These are phyloP conservation scores for Hansenula sp. DNA, from an alignment of 1,139 yeast species.

Conservation along the genomic window DNA sequence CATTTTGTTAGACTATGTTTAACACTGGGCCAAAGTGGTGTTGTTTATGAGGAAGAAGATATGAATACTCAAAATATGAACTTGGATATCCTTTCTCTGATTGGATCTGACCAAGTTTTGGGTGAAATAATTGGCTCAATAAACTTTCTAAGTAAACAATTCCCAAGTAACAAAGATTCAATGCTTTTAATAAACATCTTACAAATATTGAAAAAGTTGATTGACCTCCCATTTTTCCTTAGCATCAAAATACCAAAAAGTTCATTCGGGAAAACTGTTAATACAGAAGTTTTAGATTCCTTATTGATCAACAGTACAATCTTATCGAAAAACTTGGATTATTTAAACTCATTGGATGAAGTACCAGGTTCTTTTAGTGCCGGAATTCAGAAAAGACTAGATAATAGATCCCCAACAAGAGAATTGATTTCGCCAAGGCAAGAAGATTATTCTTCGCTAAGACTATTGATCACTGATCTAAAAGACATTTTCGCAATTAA, in stretches of 20 bases:
- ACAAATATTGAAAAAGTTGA: constrained; percentile 13
- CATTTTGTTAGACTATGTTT: constrained; percentile 49
- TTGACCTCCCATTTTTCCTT: constrained; percentile 15
- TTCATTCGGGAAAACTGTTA: constrained; percentile 4
- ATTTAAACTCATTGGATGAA: constrained; percentile 23
- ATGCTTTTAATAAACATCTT: constrained; percentile 15
- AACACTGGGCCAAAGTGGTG: constrained; percentile 48
- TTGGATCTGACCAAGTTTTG: constrained; percentile 12
- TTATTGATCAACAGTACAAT: constrained; percentile 3
- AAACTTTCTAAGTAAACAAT: constrained; percentile 9
- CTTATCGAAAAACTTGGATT: constrained; percentile 13
- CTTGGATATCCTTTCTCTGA: constrained; percentile 26
- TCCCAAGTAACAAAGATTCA: constrained; percentile 13
- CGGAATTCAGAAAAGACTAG: constrained; percentile 44
- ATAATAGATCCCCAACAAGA: constrained; percentile 58
- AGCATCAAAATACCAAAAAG: constrained; percentile 11
- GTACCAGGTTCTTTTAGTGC: constrained; percentile 48
- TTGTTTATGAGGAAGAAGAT: constrained; percentile 74
- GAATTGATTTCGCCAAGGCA: constrained; percentile 30
- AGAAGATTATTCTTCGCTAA: constrained; percentile 24
- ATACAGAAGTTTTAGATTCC: constrained; percentile 12
- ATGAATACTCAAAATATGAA: constrained; percentile 63
- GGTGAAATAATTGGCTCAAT: constrained; percentile 11
- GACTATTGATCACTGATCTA: constrained; percentile 26
- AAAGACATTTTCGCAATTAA: constrained; percentile 35